A percentile compares a stretch with the other conserved stretches of the same genome.
Evolutionary conservation across 2,329 filamentous ascomycete species (phyloP).

Genomic region (Sporothrix mexicana): DNA sequence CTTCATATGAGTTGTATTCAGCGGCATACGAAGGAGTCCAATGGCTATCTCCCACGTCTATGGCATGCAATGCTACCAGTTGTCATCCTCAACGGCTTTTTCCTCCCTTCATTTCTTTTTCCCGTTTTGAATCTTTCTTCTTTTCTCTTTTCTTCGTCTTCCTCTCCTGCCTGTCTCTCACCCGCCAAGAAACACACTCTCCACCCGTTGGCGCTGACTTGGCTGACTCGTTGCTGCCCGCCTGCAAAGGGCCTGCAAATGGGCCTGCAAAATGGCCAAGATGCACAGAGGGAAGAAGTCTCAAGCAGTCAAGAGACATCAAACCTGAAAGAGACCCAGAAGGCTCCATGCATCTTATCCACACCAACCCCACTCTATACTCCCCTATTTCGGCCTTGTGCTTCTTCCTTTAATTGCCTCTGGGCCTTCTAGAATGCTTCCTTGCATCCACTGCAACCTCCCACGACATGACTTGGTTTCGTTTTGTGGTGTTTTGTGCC

Average conservation of each 20-base stretch:
- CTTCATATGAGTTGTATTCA: neutral
- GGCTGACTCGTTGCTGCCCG: constrained; percentile 29
- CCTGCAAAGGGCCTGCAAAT: neutral
- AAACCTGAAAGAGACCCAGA: neutral
- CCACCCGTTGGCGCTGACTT: constrained; percentile 14
- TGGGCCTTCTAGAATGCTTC: constrained; percentile 34
- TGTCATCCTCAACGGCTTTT: too few relatives aligned
- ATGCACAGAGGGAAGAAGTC: neutral
- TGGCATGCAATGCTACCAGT: neutral
- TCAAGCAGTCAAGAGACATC: too few relatives aligned
- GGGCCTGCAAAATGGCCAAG: neutral
- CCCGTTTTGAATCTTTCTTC: neutral
- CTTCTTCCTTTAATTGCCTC: constrained; percentile 13
- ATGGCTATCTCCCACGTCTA: neutral
- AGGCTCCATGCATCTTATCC: neutral
- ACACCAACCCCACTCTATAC: neutral
- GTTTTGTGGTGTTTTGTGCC: too few relatives aligned
- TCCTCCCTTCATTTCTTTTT: neutral
- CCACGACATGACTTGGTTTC: neutral
- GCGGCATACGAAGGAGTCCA: neutral
- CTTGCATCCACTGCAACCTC: constrained; percentile 21
- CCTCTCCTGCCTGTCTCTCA: neutral
- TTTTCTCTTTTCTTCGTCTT: neutral
- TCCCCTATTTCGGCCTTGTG: constrained; percentile 8
- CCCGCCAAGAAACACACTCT: neutral